Evolutionary conservation across 2,329 filamentous ascomycete genomes (phyloP), one percentile per base, ranked within the genome.

Genomic region (Xylariaceae sp.): DNA sequence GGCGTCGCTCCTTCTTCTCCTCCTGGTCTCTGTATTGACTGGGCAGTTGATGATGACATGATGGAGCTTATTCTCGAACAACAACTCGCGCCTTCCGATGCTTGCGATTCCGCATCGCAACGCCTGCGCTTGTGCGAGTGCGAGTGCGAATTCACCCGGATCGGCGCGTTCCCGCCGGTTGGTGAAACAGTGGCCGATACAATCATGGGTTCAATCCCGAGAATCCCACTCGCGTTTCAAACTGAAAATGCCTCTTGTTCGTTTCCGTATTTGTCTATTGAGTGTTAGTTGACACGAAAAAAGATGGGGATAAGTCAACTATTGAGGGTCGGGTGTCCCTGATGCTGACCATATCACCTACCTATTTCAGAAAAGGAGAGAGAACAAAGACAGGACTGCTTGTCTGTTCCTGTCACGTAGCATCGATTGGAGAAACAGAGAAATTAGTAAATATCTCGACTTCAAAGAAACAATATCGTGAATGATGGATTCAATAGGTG

Each of bases 101-200:
- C 51, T n/a, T 45, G 23, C 30, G 39, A n/a, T 18, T 17, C 18
- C 34, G 51, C 30, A 47, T 41, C 51, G 37, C 61, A 48, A 57
- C 54, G 58, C 15, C 53, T 41, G 15, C 61, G 44, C 54, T 48
- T 61, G 18, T 39, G 35, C 39, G 51, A 39, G 23, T 45, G 53
- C 23, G 56, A 57, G 51, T 45, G 53, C 23, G 56, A 57, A 51
- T 41, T 55, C 61, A 63, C 61, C 30, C 51, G 58, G 52, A 51
- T 59, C 41, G 58, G 51, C 56, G 30, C 35, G 51, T 45, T 57
- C 23, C 61, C 56, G 56, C 53, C 41, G 23, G 50, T 34, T 35
- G 50, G 61, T 59, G 51, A 59, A 47, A 61, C 59, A 39, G 51
- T 41, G 54, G 51, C 54, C 54, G 57, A 53, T 56, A 63, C 55